These are phyloP conservation scores for Nepenthes mirabilis DNA, from an alignment of 148 eudicot genomes.

Conservation along the genomic window DNA sequence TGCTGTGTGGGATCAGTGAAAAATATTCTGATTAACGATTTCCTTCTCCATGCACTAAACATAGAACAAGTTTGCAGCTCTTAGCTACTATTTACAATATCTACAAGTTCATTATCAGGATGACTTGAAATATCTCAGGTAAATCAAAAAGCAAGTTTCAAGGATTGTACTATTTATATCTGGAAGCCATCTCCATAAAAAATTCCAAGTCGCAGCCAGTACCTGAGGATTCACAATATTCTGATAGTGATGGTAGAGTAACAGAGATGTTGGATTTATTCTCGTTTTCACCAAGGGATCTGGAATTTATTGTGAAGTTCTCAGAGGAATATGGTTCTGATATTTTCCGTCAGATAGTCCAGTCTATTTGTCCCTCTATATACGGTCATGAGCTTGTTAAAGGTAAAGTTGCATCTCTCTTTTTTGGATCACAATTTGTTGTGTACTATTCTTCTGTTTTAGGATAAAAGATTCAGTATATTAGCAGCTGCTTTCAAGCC, in stretches of 20 bases:
- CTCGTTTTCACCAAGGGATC: slow-evolving; percentile 82
- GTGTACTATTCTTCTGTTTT: neutral
- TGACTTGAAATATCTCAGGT: slow-evolving; percentile 32
- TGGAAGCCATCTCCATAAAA: slow-evolving; percentile 77
- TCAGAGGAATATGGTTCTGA: slow-evolving; percentile 68
- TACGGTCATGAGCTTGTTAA: slow-evolving; percentile 98
- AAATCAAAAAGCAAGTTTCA: slow-evolving; percentile 90
- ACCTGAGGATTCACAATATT: slow-evolving; percentile 37
- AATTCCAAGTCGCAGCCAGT: slow-evolving; percentile 68
- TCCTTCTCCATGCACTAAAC: too few species aligned
- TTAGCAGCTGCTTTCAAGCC: neutral
- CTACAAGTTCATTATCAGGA: neutral
- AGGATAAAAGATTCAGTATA: neutral
- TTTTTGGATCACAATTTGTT: neutral
- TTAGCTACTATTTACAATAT: neutral
- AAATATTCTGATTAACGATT: too few species aligned
- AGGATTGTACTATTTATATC: slow-evolving; percentile 86
- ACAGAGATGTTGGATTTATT: slow-evolving; percentile 67
- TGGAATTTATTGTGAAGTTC: slow-evolving; percentile 79
- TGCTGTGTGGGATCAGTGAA: too few species aligned
- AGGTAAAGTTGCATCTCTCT: slow-evolving; percentile 24
- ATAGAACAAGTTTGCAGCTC: neutral
- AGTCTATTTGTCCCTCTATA: slow-evolving; percentile 92
- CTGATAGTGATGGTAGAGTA: slow-evolving; percentile 35
- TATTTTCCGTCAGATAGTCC: slow-evolving; percentile 75